Conservation (phyloP, 257 asterid species). For the Solanum chmielewskii region DNA sequence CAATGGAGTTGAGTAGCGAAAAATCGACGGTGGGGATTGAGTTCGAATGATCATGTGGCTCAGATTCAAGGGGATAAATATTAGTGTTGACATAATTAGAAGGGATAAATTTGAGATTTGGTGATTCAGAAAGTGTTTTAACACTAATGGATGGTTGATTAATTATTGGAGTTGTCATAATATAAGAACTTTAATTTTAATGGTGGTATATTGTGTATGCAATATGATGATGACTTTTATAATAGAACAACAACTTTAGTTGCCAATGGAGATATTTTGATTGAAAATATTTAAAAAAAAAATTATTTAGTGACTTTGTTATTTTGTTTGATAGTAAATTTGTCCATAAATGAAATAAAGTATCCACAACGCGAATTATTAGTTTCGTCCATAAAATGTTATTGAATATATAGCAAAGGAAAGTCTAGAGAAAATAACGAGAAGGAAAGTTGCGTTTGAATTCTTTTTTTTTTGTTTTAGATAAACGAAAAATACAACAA, state of each 20-base stretch:
- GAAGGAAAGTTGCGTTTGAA: no score
- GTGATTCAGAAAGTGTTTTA: constrained; percentile 29
- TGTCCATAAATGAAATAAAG: not conserved
- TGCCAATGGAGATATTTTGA: not conserved
- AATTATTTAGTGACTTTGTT: not conserved
- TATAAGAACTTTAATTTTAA: not conserved
- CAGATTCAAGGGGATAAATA: constrained; percentile 9
- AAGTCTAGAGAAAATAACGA: no score
- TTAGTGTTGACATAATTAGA: constrained; percentile 26
- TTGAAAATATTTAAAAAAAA: not conserved
- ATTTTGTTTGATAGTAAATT: not conserved
- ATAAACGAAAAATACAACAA: no score
- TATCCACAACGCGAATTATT: no score
- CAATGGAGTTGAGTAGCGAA: constrained; percentile 22
- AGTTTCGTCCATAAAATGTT: no score
- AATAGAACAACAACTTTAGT: not conserved
- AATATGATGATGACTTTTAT: not conserved
- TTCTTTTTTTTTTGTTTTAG: no score
- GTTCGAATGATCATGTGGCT: constrained; percentile 6
- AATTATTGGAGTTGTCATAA: not conserved
- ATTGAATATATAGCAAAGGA: no score
- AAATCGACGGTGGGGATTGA: constrained; percentile 40
- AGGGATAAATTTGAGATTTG: constrained; percentile 35
- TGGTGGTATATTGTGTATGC: not conserved
- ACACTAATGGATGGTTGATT: not conserved